Base-by-base conservation (phyloP, 192 early-diverging fungal genomes). In the Dissophora ornata region DNA sequence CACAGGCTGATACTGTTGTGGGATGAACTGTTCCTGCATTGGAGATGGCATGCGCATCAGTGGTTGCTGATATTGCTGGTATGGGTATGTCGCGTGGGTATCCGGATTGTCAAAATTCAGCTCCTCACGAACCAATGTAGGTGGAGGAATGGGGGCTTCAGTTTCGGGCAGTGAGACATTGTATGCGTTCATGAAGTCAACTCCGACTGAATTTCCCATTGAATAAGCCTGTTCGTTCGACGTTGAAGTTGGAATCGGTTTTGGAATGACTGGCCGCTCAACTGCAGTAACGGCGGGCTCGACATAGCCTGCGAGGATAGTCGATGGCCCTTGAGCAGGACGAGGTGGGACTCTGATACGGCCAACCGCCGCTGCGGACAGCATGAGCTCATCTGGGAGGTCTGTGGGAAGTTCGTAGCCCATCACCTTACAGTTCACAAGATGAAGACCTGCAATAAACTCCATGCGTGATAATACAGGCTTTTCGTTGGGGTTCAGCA, bases 361-460 rank as follows among this genome's bases (percentile, higher is more conserved):
- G 62, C 64, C 59, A 13, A 77, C 64, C 3, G 46, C 41, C 21
- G 73, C 73, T 44, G 73, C 73, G n/a, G 73, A 67, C 25, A 51
- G 41, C 73, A 77, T 67, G 16, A 77, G 64, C 15, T 77, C 73
- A 24, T 77, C 73, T 25, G 73, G 73, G 13, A 77, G 59, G 0
- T 77, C 64, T 9, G n/a, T 40, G 1, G 73, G 73, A 7, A 77
- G 24, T 6, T 67, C 64, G 26, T 67, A 67, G 4, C 63, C 64
- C 16, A 67, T 41, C 13, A 53, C 34, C 28, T 56, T 62, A 41
- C 57, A 62, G 47, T 67, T 61, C 26, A 77, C 73, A 11, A 77
- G 50, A 22, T 77, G 73, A 1, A 77, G 53, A n/a, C 73, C 73
- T 5, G 73, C 63, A 6, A 77, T 77, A 32, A 77, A 77, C 38